These are phyloP conservation scores for Neurospora terricola DNA, from an alignment of 495 filamentous ascomycete species.

Conservation along the genomic window DNA sequence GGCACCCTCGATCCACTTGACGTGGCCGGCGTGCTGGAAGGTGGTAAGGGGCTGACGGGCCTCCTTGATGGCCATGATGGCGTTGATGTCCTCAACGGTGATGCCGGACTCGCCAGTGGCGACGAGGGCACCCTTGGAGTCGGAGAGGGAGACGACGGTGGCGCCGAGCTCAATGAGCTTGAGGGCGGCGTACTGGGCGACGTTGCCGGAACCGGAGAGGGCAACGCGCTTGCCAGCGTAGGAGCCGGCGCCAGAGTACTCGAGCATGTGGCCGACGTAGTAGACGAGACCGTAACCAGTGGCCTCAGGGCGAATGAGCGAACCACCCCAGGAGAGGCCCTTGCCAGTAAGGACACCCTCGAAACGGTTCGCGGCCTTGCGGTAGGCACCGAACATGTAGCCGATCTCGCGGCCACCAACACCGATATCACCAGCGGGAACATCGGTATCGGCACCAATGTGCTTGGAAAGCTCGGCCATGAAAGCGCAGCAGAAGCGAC, in stretches of 20 bases:
- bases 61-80: constrained; percentile 78
- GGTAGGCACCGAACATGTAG: constrained; percentile 94
- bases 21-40: constrained; percentile 45
- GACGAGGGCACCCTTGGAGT: constrained; percentile 78
- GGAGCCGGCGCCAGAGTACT: constrained; percentile 74
- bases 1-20: constrained; percentile 80
- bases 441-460: constrained; percentile 93
- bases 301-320: constrained; percentile 90
- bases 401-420: constrained; percentile 84
- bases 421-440: constrained; percentile 92
- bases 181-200: constrained; percentile 94
- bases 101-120: constrained; percentile 55
- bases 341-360: constrained; percentile 95
- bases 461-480: constrained; percentile 92
- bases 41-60: constrained; percentile 70
- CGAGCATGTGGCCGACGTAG: constrained; percentile 95
- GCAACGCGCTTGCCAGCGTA: constrained; percentile 91
- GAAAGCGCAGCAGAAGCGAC: constrained; percentile 92
- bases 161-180: constrained; percentile 96
- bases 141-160: constrained; percentile 86
- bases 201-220: constrained; percentile 95
- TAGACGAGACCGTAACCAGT: constrained; percentile 97
- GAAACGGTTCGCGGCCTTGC: constrained; percentile 77
- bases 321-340: constrained; percentile 86
- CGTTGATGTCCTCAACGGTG: constrained; percentile 64